A percentile compares a stretch with the other conserved stretches of the same genome.
Evolutionary conservation across 2,329 filamentous ascomycete genomes (phyloP).

Genomic region (Apiospora saccharicola): DNA sequence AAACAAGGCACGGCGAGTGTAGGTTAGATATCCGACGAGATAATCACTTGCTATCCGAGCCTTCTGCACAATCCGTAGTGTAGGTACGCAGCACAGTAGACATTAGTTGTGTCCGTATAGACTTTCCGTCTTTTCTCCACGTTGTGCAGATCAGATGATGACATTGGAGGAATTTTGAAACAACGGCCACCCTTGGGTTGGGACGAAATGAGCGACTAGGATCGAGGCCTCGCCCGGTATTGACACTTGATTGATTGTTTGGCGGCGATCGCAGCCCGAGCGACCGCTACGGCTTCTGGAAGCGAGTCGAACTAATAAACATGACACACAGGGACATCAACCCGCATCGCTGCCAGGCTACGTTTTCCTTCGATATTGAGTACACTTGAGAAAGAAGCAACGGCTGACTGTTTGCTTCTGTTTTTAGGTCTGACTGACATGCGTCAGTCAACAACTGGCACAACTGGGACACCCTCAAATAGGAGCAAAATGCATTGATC

Average conservation of each 20-base stretch:
- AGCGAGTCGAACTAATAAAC: background rate
- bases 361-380: background rate
- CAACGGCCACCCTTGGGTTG: conserved; percentile 12
- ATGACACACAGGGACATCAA: background rate
- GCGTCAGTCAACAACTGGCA: conserved; percentile 6
- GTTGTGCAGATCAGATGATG: conserved; percentile 18
- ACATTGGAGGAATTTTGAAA: conserved; percentile 17
- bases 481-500: conserved; percentile 3
- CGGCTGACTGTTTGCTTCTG: conserved; percentile 1
- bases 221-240: background rate
- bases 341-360: background rate
- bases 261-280: background rate
- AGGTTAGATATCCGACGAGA: background rate
- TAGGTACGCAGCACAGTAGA: too few relatives aligned
- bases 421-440: conserved; percentile 17
- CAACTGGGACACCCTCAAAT: background rate
- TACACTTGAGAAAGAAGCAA: background rate
- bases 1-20: background rate
- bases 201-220: conserved; percentile 7
- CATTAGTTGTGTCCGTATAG: background rate
- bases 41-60: background rate
- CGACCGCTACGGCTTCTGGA: background rate
- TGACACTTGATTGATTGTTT: background rate
- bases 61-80: background rate
- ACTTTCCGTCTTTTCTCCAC: background rate